A percentile compares a stretch with the other conserved stretches of the same genome.
Evolutionary conservation across 805 yeast genomes (phyloP).

Genomic region (Wickerhamomyces strasburgensis): DNA sequence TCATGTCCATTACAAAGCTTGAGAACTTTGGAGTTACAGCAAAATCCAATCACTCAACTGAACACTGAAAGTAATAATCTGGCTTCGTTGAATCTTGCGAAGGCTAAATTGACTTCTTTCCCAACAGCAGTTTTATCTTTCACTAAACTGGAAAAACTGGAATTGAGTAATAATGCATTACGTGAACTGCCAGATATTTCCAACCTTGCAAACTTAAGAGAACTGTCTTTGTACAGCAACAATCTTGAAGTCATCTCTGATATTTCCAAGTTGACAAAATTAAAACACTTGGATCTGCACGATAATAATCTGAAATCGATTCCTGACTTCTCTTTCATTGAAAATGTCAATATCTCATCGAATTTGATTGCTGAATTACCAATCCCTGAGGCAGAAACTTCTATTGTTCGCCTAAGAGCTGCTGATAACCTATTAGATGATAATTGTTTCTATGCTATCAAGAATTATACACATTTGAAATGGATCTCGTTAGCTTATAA

Average conservation of each 20-base stretch:
- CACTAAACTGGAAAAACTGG: slow-evolving; percentile 64
- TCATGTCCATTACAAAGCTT: slow-evolving; percentile 57
- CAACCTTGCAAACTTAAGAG: slow-evolving; percentile 50
- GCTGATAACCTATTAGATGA: slow-evolving; percentile 85
- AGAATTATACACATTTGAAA: slow-evolving; percentile 52
- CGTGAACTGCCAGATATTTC: slow-evolving; percentile 73
- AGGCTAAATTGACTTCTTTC: slow-evolving; percentile 76
- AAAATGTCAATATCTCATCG: slow-evolving; percentile 65
- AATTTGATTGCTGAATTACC: slow-evolving; percentile 40
- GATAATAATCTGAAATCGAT: slow-evolving; percentile 72
- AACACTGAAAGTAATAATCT: slow-evolving; percentile 50
- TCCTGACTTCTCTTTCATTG: slow-evolving; percentile 39
- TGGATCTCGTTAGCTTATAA: slow-evolving; percentile 78
- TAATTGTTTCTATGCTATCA: slow-evolving; percentile 64
- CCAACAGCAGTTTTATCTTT: slow-evolving; percentile 60
- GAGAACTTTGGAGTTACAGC: slow-evolving; percentile 66
- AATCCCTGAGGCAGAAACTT: slow-evolving; percentile 37
- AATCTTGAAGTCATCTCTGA: slow-evolving; percentile 68
- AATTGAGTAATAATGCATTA: slow-evolving; percentile 77
- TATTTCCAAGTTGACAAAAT: slow-evolving; percentile 52
- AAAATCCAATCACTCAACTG: slow-evolving; percentile 78
- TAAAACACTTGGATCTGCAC: slow-evolving; percentile 73
- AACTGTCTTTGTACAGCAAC: slow-evolving; percentile 68
- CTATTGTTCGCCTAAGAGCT: slow-evolving; percentile 50
- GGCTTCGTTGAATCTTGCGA: slow-evolving; percentile 69